phyloP scores from a whole-genome alignment of 2,329 filamentous ascomycete genomes.

The Colletotrichum lentis region DNA sequence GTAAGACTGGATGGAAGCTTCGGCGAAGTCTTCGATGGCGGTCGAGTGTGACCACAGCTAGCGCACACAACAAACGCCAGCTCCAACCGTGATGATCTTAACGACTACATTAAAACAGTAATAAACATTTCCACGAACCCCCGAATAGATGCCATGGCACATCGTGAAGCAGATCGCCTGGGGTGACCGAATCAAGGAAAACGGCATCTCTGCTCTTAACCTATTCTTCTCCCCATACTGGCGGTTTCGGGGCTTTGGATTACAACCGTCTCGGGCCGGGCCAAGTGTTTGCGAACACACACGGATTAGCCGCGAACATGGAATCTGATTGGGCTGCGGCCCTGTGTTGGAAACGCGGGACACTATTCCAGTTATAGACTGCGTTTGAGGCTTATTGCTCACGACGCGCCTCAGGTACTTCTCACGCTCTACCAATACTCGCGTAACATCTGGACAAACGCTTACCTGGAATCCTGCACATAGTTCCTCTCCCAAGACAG shows the following conservation, averaged over 20 bases:
- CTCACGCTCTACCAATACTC: neutral
- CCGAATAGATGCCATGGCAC: neutral
- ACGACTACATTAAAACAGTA: neutral
- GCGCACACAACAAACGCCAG: neutral
- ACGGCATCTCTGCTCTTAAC: too few relatives aligned
- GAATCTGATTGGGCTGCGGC: conserved; percentile 20
- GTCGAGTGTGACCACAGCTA: neutral
- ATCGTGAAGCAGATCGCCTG: neutral
- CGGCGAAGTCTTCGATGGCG: neutral
- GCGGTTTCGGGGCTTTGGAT: neutral
- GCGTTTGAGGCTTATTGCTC: neutral
- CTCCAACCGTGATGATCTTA: neutral
- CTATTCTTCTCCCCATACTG: neutral
- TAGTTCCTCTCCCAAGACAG: neutral
- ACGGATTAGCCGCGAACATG: neutral
- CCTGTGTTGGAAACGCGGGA: conserved; percentile 16
- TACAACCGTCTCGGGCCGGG: conserved; percentile 24
- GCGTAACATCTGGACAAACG: neutral
- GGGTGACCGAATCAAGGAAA: neutral
- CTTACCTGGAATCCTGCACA: too few relatives aligned
- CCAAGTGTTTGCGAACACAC: conserved; percentile 25
- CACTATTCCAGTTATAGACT: neutral
- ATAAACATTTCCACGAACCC: too few relatives aligned
- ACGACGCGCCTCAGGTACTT: neutral
- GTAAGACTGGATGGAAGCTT: neutral